Percentiles rank a stretch among this genome's conserved stretches.
These are phyloP conservation scores for Cenococcum geophilum DNA, from an alignment of 495 filamentous ascomycete species.

Conservation along the genomic window DNA sequence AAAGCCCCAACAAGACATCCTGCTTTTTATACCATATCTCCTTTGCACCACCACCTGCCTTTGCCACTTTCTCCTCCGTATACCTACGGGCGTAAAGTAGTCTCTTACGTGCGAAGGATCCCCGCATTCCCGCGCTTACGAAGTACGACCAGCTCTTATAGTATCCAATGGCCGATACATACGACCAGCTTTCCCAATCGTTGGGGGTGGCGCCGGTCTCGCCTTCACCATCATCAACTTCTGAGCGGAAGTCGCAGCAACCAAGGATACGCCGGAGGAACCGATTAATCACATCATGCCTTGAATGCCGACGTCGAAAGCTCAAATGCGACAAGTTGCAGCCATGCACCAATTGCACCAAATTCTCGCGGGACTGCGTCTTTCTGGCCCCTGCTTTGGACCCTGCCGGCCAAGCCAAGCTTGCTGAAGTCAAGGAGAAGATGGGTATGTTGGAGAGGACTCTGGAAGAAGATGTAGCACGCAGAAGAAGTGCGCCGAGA, in stretches of 20 bases:
- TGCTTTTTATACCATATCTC: not conserved
- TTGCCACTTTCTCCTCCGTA: not conserved
- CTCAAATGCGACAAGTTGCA: constrained; percentile 70
- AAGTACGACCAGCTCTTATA: not conserved
- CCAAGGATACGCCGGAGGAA: constrained; percentile 54
- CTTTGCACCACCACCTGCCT: not conserved
- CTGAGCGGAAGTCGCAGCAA: constrained; percentile 1
- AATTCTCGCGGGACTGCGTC: constrained; percentile 56
- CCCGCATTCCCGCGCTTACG: not conserved
- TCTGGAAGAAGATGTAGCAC: constrained; percentile 51
- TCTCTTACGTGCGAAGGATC: not conserved
- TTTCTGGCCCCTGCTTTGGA: constrained; percentile 58
- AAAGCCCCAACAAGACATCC: not conserved
- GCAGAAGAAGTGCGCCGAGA: constrained; percentile 18
- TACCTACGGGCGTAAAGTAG: not conserved
- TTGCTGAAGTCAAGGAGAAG: constrained; percentile 65
- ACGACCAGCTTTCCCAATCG: not conserved
- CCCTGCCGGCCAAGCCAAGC: constrained; percentile 52
- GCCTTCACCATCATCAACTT: not conserved
- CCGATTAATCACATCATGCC: constrained; percentile 61
- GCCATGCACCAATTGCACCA: constrained; percentile 65
- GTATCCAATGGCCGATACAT: not conserved
- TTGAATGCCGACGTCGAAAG: constrained; percentile 72
- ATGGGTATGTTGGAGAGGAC: constrained; percentile 58
- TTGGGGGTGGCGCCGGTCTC: not conserved